Evolutionary conservation across 768 basidiomycete species (phyloP).

Genomic region (Hygrocybe coccinea): DNA sequence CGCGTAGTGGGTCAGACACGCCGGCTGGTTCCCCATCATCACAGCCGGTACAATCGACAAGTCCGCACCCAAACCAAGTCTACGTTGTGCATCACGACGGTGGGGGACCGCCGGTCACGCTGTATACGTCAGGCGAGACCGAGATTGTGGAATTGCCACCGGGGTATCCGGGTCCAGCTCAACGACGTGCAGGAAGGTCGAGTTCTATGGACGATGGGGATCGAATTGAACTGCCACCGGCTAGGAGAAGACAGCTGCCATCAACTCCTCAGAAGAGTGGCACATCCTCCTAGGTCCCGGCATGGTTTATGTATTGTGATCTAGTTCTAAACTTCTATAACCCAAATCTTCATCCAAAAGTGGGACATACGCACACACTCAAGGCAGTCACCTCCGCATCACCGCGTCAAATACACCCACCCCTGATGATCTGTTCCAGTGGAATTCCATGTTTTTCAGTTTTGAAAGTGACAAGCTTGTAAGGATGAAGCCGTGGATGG

Average conservation of each 20-base stretch:
- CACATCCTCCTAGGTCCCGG: too few species aligned
- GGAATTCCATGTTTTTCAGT: slow-evolving; percentile 50
- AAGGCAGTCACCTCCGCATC: slow-evolving; percentile 52
- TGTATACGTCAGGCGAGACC: slow-evolving; percentile 51
- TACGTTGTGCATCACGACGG: slow-evolving; percentile 61
- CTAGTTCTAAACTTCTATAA: too few species aligned
- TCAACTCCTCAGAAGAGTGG: too few species aligned
- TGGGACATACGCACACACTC: slow-evolving; percentile 62
- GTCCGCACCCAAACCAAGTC: slow-evolving; percentile 27
- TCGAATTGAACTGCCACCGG: too few species aligned
- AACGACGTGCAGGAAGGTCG: too few species aligned
- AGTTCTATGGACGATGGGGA: too few species aligned
- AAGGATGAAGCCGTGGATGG: slow-evolving; percentile 44
- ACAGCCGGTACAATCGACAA: background rate
- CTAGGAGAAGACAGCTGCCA: too few species aligned
- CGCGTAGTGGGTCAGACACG: background rate
- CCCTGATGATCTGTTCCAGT: slow-evolving; percentile 56
- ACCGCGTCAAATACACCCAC: slow-evolving; percentile 49
- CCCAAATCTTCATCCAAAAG: too few species aligned
- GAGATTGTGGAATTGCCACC: slow-evolving; percentile 59
- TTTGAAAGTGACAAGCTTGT: slow-evolving; percentile 55
- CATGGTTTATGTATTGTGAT: too few species aligned
- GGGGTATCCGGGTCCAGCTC: slow-evolving; percentile 28
- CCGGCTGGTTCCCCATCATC: background rate
- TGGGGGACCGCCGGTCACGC: slow-evolving; percentile 52